Evolutionary conservation across 2,329 filamentous ascomycete genomes (phyloP).

Genomic region (Microdochium paspali): DNA sequence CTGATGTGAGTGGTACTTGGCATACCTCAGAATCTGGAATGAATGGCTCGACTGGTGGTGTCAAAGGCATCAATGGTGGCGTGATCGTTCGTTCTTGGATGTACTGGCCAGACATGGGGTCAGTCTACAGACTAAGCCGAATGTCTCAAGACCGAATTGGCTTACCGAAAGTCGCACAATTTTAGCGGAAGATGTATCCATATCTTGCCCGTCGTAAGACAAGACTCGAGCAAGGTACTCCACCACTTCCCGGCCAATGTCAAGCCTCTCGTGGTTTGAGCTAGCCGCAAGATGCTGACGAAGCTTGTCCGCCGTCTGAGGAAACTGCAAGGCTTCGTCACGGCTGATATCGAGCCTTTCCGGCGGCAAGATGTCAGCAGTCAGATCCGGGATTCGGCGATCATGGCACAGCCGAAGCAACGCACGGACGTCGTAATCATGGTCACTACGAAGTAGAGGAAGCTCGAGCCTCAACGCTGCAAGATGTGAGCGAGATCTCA

Average conservation of each 20-base stretch:
- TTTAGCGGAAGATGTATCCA: constrained; percentile 5
- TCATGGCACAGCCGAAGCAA: constrained; percentile 8
- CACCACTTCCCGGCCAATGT: constrained; percentile 11
- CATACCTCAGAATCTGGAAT: constrained; percentile 13
- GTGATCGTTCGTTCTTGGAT: constrained; percentile 11
- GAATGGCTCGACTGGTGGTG: constrained; percentile 8
- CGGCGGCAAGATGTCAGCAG: constrained; percentile 9
- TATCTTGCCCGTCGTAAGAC: constrained; percentile 7
- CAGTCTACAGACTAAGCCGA: too few species aligned
- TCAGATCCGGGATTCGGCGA: constrained; percentile 7
- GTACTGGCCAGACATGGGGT: constrained; percentile 5
- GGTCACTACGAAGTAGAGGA: constrained; percentile 14
- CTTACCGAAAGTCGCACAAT: constrained; percentile 1
- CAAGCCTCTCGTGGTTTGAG: constrained; percentile 11
- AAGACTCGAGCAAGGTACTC: constrained; percentile 9
- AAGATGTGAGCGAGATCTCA: not conserved
- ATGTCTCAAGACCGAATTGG: too few species aligned
- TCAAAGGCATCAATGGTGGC: constrained; percentile 14
- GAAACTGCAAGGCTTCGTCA: constrained; percentile 16
- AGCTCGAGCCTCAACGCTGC: constrained; percentile 13
- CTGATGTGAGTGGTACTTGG: constrained; percentile 14
- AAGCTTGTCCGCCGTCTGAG: constrained; percentile 6
- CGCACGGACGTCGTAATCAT: constrained; percentile 15
- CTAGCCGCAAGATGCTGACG: constrained; percentile 3
- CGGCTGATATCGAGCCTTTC: constrained; percentile 12